These are phyloP conservation scores for Penicillium sp. DNA, from an alignment of 2,329 filamentous ascomycete species.

Conservation along the genomic window DNA sequence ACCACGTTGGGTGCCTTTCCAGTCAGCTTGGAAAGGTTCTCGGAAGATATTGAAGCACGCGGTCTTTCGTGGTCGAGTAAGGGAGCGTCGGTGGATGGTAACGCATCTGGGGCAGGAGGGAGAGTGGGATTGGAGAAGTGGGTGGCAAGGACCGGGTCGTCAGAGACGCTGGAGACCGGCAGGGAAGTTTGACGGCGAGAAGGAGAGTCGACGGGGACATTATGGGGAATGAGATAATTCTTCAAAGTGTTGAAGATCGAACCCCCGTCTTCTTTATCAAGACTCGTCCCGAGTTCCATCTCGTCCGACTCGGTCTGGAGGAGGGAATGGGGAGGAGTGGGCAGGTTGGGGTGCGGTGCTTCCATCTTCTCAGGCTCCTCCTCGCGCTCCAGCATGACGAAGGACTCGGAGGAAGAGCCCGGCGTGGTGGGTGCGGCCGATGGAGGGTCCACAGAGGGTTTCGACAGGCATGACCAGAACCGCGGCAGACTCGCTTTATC, in stretches of 20 bases:
- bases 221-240: slow-evolving; percentile 43
- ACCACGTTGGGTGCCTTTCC: slow-evolving; percentile 61
- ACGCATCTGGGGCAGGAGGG: slow-evolving; percentile 50
- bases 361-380: slow-evolving; percentile 36
- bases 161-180: slow-evolving; percentile 64
- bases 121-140: slow-evolving; percentile 68
- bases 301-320: slow-evolving; percentile 45
- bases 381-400: slow-evolving; percentile 43
- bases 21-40: slow-evolving; percentile 70
- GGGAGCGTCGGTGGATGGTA: slow-evolving; percentile 48
- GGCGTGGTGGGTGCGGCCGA: slow-evolving; percentile 13
- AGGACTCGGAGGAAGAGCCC: slow-evolving; percentile 38
- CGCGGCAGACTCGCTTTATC: slow-evolving; percentile 57
- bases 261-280: slow-evolving; percentile 41
- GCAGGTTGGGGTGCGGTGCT: slow-evolving; percentile 35
- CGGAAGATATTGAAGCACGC: slow-evolving; percentile 43
- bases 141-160: slow-evolving; percentile 63
- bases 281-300: slow-evolving; percentile 38
- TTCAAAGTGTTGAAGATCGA: slow-evolving; percentile 41
- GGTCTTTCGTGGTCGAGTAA: slow-evolving; percentile 49
- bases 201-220: slow-evolving; percentile 32
- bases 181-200: slow-evolving; percentile 48
- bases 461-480: slow-evolving; percentile 38
- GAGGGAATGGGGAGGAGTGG: slow-evolving; percentile 47
- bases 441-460: slow-evolving; percentile 16